Percentiles rank a stretch among this genome's conserved stretches.
These are phyloP conservation scores for Lanmaoa pseudosensibilis DNA, from an alignment of 768 basidiomycete genomes.

Conservation along the genomic window DNA sequence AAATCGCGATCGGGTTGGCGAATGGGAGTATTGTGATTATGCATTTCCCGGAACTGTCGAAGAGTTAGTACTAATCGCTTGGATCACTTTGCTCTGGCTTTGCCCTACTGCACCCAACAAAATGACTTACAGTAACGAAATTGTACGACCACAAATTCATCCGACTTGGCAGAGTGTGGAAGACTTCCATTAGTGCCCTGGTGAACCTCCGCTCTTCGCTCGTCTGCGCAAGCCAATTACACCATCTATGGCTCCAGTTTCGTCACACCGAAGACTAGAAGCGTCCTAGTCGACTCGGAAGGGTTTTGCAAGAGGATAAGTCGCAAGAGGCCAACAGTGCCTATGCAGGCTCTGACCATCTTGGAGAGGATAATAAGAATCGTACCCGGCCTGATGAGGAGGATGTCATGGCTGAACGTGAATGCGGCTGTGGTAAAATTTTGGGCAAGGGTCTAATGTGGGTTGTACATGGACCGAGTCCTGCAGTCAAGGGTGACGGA, in stretches of 20 bases:
- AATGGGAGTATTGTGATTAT: conserved; percentile 31
- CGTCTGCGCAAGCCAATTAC: neutral
- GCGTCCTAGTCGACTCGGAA: neutral
- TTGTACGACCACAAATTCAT: too few relatives aligned
- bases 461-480: too few relatives aligned
- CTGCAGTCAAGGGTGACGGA: too few relatives aligned
- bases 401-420: neutral
- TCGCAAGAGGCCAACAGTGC: neutral
- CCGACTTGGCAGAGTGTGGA: too few relatives aligned
- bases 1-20: conserved; percentile 28
- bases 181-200: neutral
- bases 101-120: too few relatives aligned
- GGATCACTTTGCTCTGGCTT: too few relatives aligned
- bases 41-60: conserved; percentile 20
- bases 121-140: too few relatives aligned
- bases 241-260: neutral
- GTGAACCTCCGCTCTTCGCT: too few relatives aligned
- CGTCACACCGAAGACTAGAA: neutral
- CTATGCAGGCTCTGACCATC: neutral
- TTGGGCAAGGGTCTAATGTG: too few relatives aligned
- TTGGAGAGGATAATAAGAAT: neutral
- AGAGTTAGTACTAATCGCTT: neutral
- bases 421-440: neutral
- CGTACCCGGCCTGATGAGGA: neutral
- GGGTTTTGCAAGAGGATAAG: neutral